These are phyloP conservation scores for Calonectria pteridis DNA, from an alignment of 2,329 filamentous ascomycete species.

Conservation along the genomic window DNA sequence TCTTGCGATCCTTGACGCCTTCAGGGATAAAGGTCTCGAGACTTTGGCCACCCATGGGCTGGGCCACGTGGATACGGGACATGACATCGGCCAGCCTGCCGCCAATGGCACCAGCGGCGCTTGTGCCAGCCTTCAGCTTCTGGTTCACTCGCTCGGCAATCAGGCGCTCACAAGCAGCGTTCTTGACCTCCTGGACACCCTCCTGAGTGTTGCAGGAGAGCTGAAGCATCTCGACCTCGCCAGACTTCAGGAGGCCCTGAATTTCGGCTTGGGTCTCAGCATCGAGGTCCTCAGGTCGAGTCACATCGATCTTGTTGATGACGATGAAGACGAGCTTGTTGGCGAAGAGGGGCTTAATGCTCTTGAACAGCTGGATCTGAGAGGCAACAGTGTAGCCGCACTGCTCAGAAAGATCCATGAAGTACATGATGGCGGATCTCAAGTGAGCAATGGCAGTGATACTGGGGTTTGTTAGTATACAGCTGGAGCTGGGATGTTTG, in stretches of 20 bases:
- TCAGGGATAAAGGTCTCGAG: slow-evolving; percentile 92
- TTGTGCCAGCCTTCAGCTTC: slow-evolving; percentile 94
- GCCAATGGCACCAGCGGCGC: slow-evolving; percentile 79
- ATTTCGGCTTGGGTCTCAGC: slow-evolving; percentile 82
- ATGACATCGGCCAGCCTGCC: slow-evolving; percentile 91
- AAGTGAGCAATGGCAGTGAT: slow-evolving; percentile 98
- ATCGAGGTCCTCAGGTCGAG: slow-evolving; percentile 88
- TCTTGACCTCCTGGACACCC: slow-evolving; percentile 94
- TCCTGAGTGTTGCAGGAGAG: slow-evolving; percentile 96
- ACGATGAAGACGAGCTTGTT: slow-evolving; percentile 98
- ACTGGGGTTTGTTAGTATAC: slow-evolving; percentile 48
- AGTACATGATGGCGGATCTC: slow-evolving; percentile 94
- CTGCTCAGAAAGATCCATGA: slow-evolving; percentile 97
- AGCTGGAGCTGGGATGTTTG: too few species aligned
- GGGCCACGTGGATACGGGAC: slow-evolving; percentile 95
- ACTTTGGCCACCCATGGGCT: slow-evolving; percentile 83
- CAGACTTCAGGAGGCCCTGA: slow-evolving; percentile 83
- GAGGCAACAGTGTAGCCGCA: slow-evolving; percentile 94
- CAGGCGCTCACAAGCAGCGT: slow-evolving; percentile 91
- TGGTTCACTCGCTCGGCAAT: slow-evolving; percentile 94
- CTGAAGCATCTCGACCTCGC: slow-evolving; percentile 92
- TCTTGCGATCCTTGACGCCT: slow-evolving; percentile 81
- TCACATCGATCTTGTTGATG: slow-evolving; percentile 98
- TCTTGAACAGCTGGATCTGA: slow-evolving; percentile 95
- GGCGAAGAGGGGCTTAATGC: slow-evolving; percentile 95